Conservation (phyloP, 2,329 filamentous ascomycete genomes). For the Cladosporium sp. region DNA sequence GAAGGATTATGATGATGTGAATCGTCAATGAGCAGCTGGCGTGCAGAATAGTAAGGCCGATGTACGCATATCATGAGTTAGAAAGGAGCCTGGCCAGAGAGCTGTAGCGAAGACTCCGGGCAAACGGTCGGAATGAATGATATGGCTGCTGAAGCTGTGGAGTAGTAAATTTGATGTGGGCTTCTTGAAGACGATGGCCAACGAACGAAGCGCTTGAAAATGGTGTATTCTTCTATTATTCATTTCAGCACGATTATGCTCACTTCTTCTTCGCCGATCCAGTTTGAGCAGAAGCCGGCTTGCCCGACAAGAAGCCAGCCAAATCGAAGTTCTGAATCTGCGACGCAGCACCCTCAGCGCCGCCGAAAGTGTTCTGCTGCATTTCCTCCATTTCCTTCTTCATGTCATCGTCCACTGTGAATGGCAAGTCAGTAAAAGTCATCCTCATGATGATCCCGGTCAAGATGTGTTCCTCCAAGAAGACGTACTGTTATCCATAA, state of each 20-base stretch:
- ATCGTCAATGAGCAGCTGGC: not conserved
- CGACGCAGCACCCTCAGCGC: constrained; percentile 42
- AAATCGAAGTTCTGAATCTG: constrained; percentile 62
- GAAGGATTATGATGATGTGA: not conserved
- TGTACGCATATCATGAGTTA: not conserved
- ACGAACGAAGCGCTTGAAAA: too few species aligned
- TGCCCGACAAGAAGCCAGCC: constrained; percentile 64
- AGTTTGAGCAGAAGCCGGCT: constrained; percentile 18
- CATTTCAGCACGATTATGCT: not conserved
- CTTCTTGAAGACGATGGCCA: too few species aligned
- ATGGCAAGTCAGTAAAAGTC: constrained; percentile 15
- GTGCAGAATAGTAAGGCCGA: not conserved
- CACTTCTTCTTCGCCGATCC: constrained; percentile 7
- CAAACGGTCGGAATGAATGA: not conserved
- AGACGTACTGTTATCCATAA: constrained; percentile 88
- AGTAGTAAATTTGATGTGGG: too few species aligned
- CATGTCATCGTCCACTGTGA: constrained; percentile 90
- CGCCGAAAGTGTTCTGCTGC: constrained; percentile 64
- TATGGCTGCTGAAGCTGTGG: too few species aligned
- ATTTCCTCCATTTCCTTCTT: constrained; percentile 88
- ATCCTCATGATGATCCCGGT: not conserved
- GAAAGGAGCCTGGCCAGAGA: not conserved
- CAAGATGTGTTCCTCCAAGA: not conserved
- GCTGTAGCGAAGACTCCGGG: not conserved
- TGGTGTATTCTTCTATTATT: not conserved